Evolutionary conservation across 208 protist genomes (phyloP).

Genomic region (Wallacemonas sp.): DNA sequence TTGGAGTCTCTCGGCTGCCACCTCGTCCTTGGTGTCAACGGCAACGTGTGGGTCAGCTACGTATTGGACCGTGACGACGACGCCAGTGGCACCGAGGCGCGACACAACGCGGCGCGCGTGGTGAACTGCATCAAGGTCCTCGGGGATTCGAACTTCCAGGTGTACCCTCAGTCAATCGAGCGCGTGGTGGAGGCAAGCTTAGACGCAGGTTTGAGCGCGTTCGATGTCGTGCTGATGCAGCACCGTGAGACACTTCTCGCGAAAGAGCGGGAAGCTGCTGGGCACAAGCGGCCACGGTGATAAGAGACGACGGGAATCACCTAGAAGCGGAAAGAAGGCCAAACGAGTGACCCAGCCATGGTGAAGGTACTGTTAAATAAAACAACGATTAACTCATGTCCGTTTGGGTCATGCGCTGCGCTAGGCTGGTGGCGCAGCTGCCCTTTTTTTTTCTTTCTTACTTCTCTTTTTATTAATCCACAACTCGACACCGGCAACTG

Average conservation of each 20-base stretch:
- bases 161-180: conserved; percentile 68
- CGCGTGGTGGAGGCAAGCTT: conserved; percentile 47
- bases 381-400: too few relatives aligned
- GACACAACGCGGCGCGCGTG: conserved; percentile 59
- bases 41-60: conserved; percentile 78
- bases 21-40: conserved; percentile 85
- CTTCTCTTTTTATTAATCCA: too few relatives aligned
- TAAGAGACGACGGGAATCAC: too few relatives aligned
- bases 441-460: too few relatives aligned
- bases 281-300: conserved; percentile 23
- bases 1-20: conserved; percentile 30
- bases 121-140: conserved; percentile 79
- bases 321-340: too few relatives aligned
- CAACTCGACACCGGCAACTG: too few relatives aligned
- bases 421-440: too few relatives aligned
- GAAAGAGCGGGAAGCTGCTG: conserved; percentile 23
- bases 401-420: too few relatives aligned
- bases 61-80: conserved; percentile 3
- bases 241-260: conserved; percentile 31
- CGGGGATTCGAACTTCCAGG: conserved; percentile 34
- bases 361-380: too few relatives aligned
- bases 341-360: too few relatives aligned
- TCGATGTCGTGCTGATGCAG: conserved; percentile 50
- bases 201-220: conserved; percentile 46
- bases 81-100: conserved; percentile 17